These are phyloP conservation scores for Saccharomycopsis amapae DNA, from an alignment of 805 yeast genomes.

Conservation along the genomic window DNA sequence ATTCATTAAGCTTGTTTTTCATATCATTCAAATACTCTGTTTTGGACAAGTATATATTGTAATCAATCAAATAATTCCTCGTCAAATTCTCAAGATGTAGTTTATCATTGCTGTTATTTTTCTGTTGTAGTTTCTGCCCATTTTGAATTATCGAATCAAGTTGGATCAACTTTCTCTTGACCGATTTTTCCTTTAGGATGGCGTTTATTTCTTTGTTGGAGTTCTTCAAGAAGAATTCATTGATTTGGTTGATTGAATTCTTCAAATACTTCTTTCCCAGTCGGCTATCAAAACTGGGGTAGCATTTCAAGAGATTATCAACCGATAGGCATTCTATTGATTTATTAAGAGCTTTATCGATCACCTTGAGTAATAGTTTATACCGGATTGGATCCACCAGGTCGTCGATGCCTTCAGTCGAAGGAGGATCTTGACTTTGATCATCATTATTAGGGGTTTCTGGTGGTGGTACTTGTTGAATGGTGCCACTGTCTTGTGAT, in stretches of 20 bases:
- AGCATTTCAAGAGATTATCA: constrained; percentile 41
- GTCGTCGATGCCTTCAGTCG: too few species aligned
- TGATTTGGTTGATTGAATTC: constrained; percentile 41
- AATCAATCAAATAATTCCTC: constrained; percentile 11
- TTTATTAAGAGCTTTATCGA: constrained; percentile 32
- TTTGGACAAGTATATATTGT: constrained; percentile 5
- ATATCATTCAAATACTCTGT: background rate
- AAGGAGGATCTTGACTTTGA: too few species aligned
- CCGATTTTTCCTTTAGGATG: constrained; percentile 36
- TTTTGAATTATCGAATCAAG: constrained; percentile 29
- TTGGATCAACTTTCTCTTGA: constrained; percentile 26
- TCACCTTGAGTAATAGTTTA: constrained; percentile 11
- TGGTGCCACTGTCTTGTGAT: too few species aligned
- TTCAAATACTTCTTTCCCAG: constrained; percentile 36
- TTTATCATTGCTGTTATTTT: constrained; percentile 7
- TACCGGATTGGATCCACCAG: constrained; percentile 15
- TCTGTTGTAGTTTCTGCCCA: constrained; percentile 23
- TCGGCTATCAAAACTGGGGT: constrained; percentile 38
- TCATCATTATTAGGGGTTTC: too few species aligned
- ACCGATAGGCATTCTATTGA: constrained; percentile 38
- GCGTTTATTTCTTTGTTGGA: constrained; percentile 41
- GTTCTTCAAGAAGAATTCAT: constrained; percentile 37
- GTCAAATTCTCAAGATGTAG: constrained; percentile 9
- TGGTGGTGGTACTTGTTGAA: too few species aligned
- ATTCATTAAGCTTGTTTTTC: constrained; percentile 1